Conservation (phyloP, 1,139 yeast species). For the Suhomyces bokatorum region DNA sequence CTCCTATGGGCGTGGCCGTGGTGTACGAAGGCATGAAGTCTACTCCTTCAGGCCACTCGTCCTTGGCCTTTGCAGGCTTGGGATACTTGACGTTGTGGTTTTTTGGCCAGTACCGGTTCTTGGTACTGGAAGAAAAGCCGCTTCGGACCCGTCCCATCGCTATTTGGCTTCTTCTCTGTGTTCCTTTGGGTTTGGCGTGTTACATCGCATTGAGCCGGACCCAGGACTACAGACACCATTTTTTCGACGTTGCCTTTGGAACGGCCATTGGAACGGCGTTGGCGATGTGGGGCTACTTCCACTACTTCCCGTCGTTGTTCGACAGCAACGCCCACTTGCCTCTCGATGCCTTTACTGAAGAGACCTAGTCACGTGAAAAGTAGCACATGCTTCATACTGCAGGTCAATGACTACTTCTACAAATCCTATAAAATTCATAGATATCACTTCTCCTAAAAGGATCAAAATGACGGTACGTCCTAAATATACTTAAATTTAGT, state of each 20-base stretch:
- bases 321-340: constrained; percentile 14
- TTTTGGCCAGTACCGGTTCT: constrained; percentile 22
- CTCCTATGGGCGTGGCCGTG: constrained; percentile 50
- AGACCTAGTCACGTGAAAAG: background rate
- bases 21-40: constrained; percentile 72
- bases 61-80: constrained; percentile 66
- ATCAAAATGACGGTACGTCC: too few species aligned
- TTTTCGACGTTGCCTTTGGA: constrained; percentile 42
- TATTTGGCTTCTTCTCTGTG: constrained; percentile 7
- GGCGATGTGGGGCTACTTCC: constrained; percentile 17
- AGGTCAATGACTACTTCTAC: too few species aligned
- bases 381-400: too few species aligned
- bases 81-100: constrained; percentile 49
- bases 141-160: constrained; percentile 5
- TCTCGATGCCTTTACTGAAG: constrained; percentile 6
- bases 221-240: constrained; percentile 49
- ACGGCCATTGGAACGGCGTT: constrained; percentile 30
- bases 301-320: constrained; percentile 17
- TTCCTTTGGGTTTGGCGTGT: constrained; percentile 41
- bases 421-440: too few species aligned
- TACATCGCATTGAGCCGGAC: constrained; percentile 45
- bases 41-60: constrained; percentile 82
- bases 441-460: too few species aligned
- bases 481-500: too few species aligned
- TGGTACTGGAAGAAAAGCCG: constrained; percentile 6